Conservation (phyloP, 768 basidiomycete genomes). For the Podaxis carcinomalis region DNA sequence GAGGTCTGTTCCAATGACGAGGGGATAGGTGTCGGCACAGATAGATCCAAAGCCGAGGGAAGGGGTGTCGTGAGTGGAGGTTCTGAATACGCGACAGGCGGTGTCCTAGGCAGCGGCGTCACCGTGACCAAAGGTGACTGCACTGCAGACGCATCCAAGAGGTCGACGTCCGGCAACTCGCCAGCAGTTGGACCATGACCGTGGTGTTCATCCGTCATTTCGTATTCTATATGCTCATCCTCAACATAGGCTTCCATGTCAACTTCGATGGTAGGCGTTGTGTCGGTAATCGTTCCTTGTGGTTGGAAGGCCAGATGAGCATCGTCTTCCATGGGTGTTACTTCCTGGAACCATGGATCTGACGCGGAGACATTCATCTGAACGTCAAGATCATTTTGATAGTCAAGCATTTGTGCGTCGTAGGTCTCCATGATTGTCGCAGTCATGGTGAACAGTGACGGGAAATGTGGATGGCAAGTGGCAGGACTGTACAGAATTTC, state of each 20-base stretch:
- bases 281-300: not conserved
- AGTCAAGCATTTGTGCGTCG: conserved; percentile 17
- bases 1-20: not conserved
- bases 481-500: not conserved
- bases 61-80: not conserved
- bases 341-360: conserved; percentile 16
- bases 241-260: conserved; percentile 18
- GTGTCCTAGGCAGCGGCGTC: conserved; percentile 1
- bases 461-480: conserved; percentile 3
- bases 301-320: conserved; percentile 3
- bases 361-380: conserved; percentile 15
- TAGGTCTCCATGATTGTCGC: conserved; percentile 11
- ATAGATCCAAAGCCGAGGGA: not conserved
- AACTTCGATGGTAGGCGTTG: conserved; percentile 12
- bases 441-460: conserved; percentile 8
- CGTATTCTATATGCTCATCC: conserved; percentile 15
- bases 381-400: conserved; percentile 14
- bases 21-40: not conserved
- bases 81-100: not conserved
- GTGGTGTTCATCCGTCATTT: conserved; percentile 15
- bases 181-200: conserved; percentile 4
- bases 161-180: conserved; percentile 16
- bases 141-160: conserved; percentile 10
- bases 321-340: conserved; percentile 16
- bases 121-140: conserved; percentile 3